These are phyloP conservation scores for Xylaria castorea DNA, from an alignment of 495 filamentous ascomycete species.

Conservation along the genomic window DNA sequence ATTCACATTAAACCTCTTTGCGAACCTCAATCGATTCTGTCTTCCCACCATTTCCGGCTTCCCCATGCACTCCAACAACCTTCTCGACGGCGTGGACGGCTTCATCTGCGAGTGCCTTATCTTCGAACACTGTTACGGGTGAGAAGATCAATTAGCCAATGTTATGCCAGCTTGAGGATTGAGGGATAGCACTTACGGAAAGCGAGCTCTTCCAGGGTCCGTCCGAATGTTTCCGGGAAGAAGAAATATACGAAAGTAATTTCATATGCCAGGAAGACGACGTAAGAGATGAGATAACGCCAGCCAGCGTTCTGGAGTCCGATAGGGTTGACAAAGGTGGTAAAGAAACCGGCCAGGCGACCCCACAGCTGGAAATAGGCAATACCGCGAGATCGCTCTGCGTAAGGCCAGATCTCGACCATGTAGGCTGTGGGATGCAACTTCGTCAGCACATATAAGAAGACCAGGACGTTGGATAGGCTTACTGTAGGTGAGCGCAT, in stretches of 20 bases:
- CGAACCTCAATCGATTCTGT: neutral
- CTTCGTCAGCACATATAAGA: slow-evolving; percentile 6
- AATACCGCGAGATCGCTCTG: slow-evolving; percentile 65
- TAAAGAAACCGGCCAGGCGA: slow-evolving; percentile 52
- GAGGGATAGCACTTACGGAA: slow-evolving; percentile 56
- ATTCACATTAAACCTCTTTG: slow-evolving; percentile 1
- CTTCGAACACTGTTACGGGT: slow-evolving; percentile 51
- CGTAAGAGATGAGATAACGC: slow-evolving; percentile 61
- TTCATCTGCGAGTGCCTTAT: slow-evolving; percentile 48
- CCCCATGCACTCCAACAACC: slow-evolving; percentile 33
- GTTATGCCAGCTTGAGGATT: neutral
- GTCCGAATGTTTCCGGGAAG: slow-evolving; percentile 67
- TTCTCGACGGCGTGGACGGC: slow-evolving; percentile 50
- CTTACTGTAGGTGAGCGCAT: slow-evolving; percentile 70
- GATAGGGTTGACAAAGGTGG: slow-evolving; percentile 71
- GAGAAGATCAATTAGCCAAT: slow-evolving; percentile 21
- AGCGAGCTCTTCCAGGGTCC: slow-evolving; percentile 69
- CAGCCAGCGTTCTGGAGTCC: slow-evolving; percentile 64
- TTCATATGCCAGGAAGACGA: slow-evolving; percentile 65
- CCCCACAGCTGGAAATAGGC: slow-evolving; percentile 70
- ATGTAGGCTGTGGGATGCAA: slow-evolving; percentile 56
- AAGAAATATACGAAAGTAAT: slow-evolving; percentile 66
- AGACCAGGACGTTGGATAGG: neutral
- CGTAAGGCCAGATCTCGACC: slow-evolving; percentile 69
- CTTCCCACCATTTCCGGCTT: neutral